Evolutionary conservation across 129 eudicot species (phyloP), one percentile per base, ranked within the genome.

Genomic region (Logfia minima): DNA sequence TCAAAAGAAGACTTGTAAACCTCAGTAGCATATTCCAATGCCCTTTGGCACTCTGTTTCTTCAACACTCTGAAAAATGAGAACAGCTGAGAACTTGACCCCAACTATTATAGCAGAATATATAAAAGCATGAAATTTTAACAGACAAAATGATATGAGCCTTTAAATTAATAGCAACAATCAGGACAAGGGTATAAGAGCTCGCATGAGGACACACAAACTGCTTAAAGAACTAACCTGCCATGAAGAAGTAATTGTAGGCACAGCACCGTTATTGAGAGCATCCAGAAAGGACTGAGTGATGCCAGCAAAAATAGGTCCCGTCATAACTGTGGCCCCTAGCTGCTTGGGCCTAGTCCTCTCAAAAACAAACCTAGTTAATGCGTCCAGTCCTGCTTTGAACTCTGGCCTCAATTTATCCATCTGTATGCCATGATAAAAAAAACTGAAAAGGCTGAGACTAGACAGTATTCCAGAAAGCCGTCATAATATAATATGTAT

Each of bases 241-340:
- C 99, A 95, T 28, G 99, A 92, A 68, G 99, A 95, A 26, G 99
- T 89, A 65, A 95, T 95, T 76, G 94, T 89, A 52, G 99, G 99
- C 79, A 95, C 99, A 34, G 97, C 99, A 78, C 99, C 99, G 39
- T 95, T 92, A 77, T 95, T 95, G 66, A 95, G 85, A 68, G 99
- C 99, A 89, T 95, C 99, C 55, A 95, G 82, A 87, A 92, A 95
- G 24, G 99, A 95, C 66, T 91, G 99, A 65, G 96, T 95, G 66
- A 95, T 83, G 69, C 97, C 92, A 84, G 99, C 97, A 88, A 95
- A 82, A 74, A 95, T 86, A 70, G 99, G 99, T n/a, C 99, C 99
- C 10, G 91, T 95, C 99, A 95, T 89, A 51, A 95, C 88, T 55
- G 94, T 91, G 76, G 90, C 92, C 51, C 99, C 99, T 29, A 95